phyloP scores from a whole-genome alignment of 2,329 filamentous ascomycete species.

The Penicillium verrucosum region DNA sequence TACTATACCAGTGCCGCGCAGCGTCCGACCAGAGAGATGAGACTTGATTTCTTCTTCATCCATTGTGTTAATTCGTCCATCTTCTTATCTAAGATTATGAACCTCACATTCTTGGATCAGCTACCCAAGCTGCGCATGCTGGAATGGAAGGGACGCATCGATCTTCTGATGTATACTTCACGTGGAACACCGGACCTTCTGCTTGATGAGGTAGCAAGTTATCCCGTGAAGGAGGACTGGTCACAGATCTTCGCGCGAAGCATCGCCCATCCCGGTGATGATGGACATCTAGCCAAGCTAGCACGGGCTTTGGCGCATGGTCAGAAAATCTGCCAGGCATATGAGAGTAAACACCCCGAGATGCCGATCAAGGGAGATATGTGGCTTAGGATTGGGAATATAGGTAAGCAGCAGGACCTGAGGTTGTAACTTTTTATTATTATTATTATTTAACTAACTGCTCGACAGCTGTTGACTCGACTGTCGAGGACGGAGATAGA shows the following conservation, averaged over 20 bases:
- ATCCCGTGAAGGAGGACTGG: slow-evolving; percentile 55
- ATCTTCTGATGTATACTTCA: slow-evolving; percentile 71
- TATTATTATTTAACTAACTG: slow-evolving; percentile 6
- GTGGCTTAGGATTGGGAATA: slow-evolving; percentile 47
- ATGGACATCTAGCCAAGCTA: slow-evolving; percentile 79
- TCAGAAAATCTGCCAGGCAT: slow-evolving; percentile 47
- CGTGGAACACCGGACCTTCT: slow-evolving; percentile 61
- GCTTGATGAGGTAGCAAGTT: slow-evolving; percentile 57
- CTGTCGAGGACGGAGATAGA: slow-evolving; percentile 23
- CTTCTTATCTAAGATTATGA: slow-evolving; percentile 65
- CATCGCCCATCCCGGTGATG: slow-evolving; percentile 56
- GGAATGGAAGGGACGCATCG: slow-evolving; percentile 76
- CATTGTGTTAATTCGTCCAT: slow-evolving; percentile 76
- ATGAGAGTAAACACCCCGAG: slow-evolving; percentile 25
- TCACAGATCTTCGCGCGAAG: slow-evolving; percentile 46
- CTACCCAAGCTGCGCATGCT: slow-evolving; percentile 66
- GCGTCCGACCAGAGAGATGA: slow-evolving; percentile 61
- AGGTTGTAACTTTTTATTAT: no score
- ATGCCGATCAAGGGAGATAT: slow-evolving; percentile 41
- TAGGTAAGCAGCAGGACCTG: slow-evolving; percentile 32
- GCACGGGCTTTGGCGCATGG: slow-evolving; percentile 67
- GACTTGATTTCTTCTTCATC: slow-evolving; percentile 80
- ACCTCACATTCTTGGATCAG: slow-evolving; percentile 59
- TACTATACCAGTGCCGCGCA: slow-evolving; percentile 63
- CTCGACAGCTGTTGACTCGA: slow-evolving; percentile 37